Percentiles rank a stretch among this genome's conserved stretches.
These are phyloP conservation scores for Aechmea fasciata DNA, from an alignment of 176 grass and related monocot species.

Conservation along the genomic window DNA sequence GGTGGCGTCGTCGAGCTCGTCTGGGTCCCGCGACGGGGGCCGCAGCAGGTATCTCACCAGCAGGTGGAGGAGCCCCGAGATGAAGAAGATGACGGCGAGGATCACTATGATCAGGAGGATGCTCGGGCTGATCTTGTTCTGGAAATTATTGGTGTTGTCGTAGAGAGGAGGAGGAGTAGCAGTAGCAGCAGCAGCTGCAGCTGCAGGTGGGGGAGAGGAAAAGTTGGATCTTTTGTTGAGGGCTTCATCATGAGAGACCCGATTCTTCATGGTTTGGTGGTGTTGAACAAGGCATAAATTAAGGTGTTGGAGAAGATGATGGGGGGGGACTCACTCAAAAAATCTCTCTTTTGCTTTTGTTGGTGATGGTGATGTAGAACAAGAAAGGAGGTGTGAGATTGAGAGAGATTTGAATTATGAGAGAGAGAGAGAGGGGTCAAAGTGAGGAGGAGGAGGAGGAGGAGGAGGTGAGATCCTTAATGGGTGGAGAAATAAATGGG, in stretches of 20 bases:
- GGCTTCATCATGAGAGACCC: conserved; percentile 1
- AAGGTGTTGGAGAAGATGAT: background rate
- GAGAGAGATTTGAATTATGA: background rate
- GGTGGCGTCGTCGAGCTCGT: conserved; percentile 39
- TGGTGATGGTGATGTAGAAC: no score
- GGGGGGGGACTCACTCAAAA: background rate
- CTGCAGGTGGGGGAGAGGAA: conserved; percentile 25
- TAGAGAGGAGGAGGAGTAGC: background rate
- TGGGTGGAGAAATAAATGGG: conserved; percentile 6
- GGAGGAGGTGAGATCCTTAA: background rate
- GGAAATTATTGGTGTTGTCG: conserved; percentile 17
- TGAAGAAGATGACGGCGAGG: conserved; percentile 75
- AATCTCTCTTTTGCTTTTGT: no score
- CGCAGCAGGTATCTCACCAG: conserved; percentile 50
- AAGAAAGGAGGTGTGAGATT: background rate
- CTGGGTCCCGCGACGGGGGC: conserved; percentile 15
- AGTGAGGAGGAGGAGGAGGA: no score
- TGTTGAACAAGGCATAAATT: conserved; percentile 11
- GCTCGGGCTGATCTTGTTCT: conserved; percentile 67
- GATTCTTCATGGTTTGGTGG: conserved; percentile 3
- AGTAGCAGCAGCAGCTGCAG: background rate
- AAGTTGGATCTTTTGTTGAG: conserved; percentile 4
- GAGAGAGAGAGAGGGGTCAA: background rate
- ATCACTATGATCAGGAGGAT: conserved; percentile 61
- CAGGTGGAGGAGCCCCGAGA: conserved; percentile 71